Evolutionary conservation across 2,329 filamentous ascomycete species (phyloP).

Genomic region (Fusarium napiforme): DNA sequence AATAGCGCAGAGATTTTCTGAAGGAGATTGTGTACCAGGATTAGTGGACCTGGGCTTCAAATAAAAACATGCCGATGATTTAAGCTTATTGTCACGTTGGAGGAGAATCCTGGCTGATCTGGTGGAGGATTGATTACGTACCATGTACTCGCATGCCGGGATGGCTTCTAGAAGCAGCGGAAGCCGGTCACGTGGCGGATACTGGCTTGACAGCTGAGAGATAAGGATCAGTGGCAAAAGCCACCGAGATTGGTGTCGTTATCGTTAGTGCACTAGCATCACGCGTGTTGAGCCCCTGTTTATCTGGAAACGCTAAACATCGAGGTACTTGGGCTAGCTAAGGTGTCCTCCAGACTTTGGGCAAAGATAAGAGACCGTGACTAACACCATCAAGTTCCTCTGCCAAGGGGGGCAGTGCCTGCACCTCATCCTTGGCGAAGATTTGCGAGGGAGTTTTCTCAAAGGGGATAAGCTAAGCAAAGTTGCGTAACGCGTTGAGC

Average conservation of each 20-base stretch:
- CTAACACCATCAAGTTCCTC: constrained; percentile 39
- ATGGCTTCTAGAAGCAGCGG: constrained; percentile 39
- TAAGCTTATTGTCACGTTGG: constrained; percentile 44
- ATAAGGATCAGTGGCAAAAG: neutral
- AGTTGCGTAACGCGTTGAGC: constrained; percentile 22
- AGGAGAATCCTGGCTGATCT: constrained; percentile 32
- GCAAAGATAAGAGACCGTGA: constrained; percentile 31
- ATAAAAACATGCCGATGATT: constrained; percentile 36
- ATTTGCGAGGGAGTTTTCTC: constrained; percentile 22
- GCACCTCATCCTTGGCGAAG: constrained; percentile 37
- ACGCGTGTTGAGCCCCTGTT: constrained; percentile 4
- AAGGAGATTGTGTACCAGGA: constrained; percentile 10
- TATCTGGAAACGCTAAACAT: constrained; percentile 20
- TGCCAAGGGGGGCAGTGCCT: constrained; percentile 41
- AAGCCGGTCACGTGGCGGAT: constrained; percentile 23
- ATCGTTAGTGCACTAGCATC: constrained; percentile 29
- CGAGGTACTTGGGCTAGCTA: constrained; percentile 39
- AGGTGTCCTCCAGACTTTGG: constrained; percentile 24
- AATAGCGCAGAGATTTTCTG: constrained; percentile 28
- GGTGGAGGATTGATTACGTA: constrained; percentile 40
- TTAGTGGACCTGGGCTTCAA: constrained; percentile 26
- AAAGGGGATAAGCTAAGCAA: constrained; percentile 3
- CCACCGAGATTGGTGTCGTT: neutral
- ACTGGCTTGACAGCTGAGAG: constrained; percentile 1
- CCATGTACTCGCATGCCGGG: constrained; percentile 35